Conservation (phyloP, 345 rosid genomes). For the Populus euphratica region DNA sequence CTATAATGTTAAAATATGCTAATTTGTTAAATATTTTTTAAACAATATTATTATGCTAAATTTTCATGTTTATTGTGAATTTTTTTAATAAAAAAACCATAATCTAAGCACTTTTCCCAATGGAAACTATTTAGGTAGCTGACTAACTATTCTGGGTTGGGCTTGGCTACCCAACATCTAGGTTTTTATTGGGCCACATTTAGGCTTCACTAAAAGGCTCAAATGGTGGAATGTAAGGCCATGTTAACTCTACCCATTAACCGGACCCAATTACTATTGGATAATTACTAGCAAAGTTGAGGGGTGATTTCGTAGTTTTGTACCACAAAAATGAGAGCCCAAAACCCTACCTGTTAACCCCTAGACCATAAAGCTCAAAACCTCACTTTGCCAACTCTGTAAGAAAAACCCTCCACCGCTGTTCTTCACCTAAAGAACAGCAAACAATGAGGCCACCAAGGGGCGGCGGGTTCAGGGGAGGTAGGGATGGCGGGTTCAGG, state of each 20-base stretch:
- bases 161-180: neutral
- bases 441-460: constrained; percentile 25
- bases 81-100: no score
- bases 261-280: neutral
- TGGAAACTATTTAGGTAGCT: neutral
- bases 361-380: neutral
- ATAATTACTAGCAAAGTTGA: neutral
- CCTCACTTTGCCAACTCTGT: neutral
- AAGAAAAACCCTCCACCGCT: neutral
- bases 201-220: neutral
- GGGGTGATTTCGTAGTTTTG: neutral
- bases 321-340: neutral
- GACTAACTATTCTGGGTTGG: neutral
- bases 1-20: no score
- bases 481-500: constrained; percentile 7
- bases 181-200: neutral
- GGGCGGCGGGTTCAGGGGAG: constrained; percentile 24
- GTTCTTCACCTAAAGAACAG: neutral
- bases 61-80: no score
- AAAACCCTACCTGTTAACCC: constrained; percentile 3
- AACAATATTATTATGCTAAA: no score
- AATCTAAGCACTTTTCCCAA: neutral
- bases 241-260: neutral
- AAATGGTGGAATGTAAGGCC: neutral
- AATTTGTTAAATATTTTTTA: no score